Evolutionary conservation across 1,139 yeast genomes (phyloP).

Genomic region (Candida dubliniensis): DNA sequence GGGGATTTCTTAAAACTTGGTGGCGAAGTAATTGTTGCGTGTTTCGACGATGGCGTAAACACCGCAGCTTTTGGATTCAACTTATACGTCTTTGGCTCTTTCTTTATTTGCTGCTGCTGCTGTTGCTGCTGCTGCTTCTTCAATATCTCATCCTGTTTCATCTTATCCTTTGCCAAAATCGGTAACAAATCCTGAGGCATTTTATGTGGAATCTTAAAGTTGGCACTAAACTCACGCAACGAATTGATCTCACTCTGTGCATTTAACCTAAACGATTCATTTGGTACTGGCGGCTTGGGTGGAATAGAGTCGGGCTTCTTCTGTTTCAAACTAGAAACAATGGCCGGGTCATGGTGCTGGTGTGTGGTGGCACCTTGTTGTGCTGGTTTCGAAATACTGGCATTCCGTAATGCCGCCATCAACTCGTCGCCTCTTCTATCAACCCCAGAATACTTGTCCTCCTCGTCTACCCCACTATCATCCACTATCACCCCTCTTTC

Average conservation of each 20-base stretch:
- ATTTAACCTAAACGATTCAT: constrained; percentile 47
- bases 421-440: constrained; percentile 62
- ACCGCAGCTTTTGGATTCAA: constrained; percentile 72
- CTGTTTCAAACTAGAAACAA: constrained; percentile 50
- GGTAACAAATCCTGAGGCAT: constrained; percentile 78
- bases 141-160: constrained; percentile 61
- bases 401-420: constrained; percentile 56
- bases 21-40: constrained; percentile 28
- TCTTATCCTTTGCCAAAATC: constrained; percentile 66
- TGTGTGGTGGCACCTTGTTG: constrained; percentile 48
- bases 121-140: constrained; percentile 31
- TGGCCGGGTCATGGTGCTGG: constrained; percentile 75
- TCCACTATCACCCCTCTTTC: constrained; percentile 81
- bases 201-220: constrained; percentile 73
- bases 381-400: constrained; percentile 18
- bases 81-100: constrained; percentile 65
- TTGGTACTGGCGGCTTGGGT: constrained; percentile 32
- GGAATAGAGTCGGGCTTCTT: constrained; percentile 34
- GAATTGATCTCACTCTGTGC: constrained; percentile 74
- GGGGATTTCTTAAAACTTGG: constrained; percentile 28
- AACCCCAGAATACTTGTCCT: constrained; percentile 94
- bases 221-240: constrained; percentile 79
- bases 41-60: constrained; percentile 56
- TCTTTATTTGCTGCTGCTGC: constrained; percentile 14
- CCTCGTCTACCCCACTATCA: constrained; percentile 90